These are phyloP conservation scores for Serendipita indica DNA, from an alignment of 768 basidiomycete species.

Conservation along the genomic window DNA sequence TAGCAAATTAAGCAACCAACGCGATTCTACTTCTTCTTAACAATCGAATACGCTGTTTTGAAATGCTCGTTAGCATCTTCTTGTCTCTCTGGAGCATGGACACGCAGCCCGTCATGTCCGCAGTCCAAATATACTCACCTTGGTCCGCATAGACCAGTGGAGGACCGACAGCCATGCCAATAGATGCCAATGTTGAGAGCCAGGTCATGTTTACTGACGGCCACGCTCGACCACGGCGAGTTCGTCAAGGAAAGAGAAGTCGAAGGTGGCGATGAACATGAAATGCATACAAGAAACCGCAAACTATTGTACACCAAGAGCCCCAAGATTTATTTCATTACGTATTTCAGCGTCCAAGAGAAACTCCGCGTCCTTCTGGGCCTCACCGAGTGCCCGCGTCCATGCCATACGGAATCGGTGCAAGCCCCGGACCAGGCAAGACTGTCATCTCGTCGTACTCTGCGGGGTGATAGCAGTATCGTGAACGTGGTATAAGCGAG, in stretches of 20 bases:
- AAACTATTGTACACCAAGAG: too few species aligned
- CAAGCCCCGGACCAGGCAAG: neutral
- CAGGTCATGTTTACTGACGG: neutral
- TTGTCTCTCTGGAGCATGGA: neutral
- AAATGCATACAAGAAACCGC: too few species aligned
- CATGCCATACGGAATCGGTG: neutral
- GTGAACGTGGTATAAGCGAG: neutral
- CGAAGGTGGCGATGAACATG: too few species aligned
- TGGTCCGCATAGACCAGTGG: constrained; percentile 69
- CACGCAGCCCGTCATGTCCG: neutral
- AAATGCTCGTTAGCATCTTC: neutral
- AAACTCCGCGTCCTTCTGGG: neutral
- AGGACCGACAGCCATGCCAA: constrained; percentile 75
- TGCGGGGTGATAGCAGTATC: constrained; percentile 5
- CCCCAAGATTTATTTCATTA: too few species aligned
- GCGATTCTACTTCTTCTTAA: constrained; percentile 46
- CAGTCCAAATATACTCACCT: neutral
- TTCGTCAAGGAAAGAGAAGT: too few species aligned
- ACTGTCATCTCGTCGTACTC: neutral
- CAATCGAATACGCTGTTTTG: constrained; percentile 55
- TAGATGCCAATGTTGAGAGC: constrained; percentile 32
- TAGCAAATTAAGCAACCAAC: constrained; percentile 12
- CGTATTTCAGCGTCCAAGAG: too few species aligned
- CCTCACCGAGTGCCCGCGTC: neutral
- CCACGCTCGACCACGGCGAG: too few species aligned